phyloP scores from a whole-genome alignment of 2,329 filamentous ascomycete genomes.

The Sodiomyces alkalinus region DNA sequence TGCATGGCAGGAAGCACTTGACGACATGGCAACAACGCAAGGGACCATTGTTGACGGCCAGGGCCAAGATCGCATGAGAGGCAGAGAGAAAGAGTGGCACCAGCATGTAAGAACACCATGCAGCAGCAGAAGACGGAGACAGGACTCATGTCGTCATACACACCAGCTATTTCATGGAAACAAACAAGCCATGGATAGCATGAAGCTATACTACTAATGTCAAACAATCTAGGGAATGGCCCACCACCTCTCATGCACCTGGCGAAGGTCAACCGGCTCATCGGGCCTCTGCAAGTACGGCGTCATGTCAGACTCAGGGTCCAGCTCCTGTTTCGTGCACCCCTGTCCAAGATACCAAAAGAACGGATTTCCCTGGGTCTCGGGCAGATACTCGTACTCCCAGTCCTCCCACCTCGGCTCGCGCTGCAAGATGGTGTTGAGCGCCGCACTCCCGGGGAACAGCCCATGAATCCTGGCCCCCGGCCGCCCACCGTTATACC shows the following conservation, averaged over 20 bases:
- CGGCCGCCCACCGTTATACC: conserved; percentile 53
- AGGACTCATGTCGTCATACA: no score
- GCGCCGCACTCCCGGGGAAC: conserved; percentile 53
- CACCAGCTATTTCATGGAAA: background rate
- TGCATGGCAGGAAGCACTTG: no score
- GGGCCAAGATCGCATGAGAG: no score
- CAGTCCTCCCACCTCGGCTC: conserved; percentile 43
- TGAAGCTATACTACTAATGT: no score
- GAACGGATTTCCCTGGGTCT: conserved; percentile 31
- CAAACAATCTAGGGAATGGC: conserved; percentile 17
- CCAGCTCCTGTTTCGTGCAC: conserved; percentile 42
- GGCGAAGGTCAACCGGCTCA: conserved; percentile 38
- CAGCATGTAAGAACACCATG: no score
- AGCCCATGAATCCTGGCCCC: conserved; percentile 50
- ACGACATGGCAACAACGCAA: no score
- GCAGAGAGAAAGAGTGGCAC: no score
- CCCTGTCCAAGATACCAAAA: conserved; percentile 54
- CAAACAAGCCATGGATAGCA: no score
- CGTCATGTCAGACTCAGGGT: conserved; percentile 42
- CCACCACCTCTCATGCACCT: conserved; percentile 57
- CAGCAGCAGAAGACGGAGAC: no score
- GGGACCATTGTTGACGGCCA: no score
- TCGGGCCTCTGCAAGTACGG: conserved; percentile 42
- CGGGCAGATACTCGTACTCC: conserved; percentile 29
- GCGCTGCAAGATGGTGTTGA: conserved; percentile 40